These are phyloP conservation scores for Logfia minima DNA, from an alignment of 129 eudicot genomes.

Conservation along the genomic window DNA sequence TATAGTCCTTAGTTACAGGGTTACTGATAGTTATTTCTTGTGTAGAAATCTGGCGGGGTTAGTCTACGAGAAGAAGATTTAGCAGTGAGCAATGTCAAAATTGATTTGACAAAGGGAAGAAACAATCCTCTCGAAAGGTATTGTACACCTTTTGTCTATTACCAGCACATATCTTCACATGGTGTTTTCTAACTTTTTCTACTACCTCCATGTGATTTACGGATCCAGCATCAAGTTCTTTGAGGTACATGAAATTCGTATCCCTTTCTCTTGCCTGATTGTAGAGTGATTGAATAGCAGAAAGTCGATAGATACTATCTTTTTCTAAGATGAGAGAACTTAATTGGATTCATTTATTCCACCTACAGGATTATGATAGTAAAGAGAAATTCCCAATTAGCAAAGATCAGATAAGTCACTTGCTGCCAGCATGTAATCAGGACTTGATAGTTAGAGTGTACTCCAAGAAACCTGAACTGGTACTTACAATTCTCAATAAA, in stretches of 20 bases:
- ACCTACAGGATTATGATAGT: conserved; percentile 65
- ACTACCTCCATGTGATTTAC: conserved; percentile 30
- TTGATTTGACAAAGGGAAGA: conserved; percentile 76
- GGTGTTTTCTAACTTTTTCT: conserved; percentile 15
- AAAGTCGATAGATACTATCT: background rate
- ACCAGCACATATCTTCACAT: background rate
- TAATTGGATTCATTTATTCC: background rate
- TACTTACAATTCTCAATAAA: conserved; percentile 16
- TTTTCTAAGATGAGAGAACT: background rate
- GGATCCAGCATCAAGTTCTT: conserved; percentile 72
- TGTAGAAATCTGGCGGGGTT: conserved; percentile 48
- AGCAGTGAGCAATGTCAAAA: conserved; percentile 76
- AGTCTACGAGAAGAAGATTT: conserved; percentile 75
- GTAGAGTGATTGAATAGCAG: background rate
- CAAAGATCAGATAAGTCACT: conserved; percentile 66
- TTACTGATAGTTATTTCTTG: conserved; percentile 21
- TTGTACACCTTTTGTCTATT: conserved; percentile 11
- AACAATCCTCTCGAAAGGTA: conserved; percentile 82
- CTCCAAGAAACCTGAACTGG: conserved; percentile 80
- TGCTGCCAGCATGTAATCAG: conserved; percentile 77
- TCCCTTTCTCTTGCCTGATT: background rate
- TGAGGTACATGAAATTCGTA: conserved; percentile 51
- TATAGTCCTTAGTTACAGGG: background rate
- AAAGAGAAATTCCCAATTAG: conserved; percentile 46
- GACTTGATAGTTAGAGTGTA: conserved; percentile 80